Evolutionary conservation across 257 asterid genomes (phyloP).

Genomic region (Solanum tarijense): DNA sequence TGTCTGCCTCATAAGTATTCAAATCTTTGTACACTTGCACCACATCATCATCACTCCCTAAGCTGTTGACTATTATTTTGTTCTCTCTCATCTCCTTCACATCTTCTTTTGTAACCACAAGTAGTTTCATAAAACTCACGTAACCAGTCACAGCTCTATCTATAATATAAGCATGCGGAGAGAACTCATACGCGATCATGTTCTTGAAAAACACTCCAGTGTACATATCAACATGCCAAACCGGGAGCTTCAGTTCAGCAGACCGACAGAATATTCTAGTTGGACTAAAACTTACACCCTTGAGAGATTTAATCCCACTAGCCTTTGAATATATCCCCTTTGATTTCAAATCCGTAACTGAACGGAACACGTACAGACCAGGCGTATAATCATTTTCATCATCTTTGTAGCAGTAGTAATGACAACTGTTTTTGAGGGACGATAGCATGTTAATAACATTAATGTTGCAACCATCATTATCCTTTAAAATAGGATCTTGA

Average conservation of each 20-base stretch:
- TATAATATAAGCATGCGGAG: accelerated
- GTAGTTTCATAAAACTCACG: not conserved
- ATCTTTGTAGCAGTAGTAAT: too few species aligned
- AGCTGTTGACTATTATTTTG: not conserved
- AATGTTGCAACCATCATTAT: not conserved
- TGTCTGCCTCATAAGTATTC: not conserved
- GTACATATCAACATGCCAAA: not conserved
- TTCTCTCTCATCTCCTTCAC: conserved; percentile 1
- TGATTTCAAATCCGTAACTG: not conserved
- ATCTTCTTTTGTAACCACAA: not conserved
- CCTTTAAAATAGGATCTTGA: too few species aligned
- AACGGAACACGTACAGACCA: not conserved
- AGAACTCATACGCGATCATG: not conserved
- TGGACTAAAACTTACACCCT: not conserved
- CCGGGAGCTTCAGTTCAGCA: not conserved
- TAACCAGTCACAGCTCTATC: not conserved
- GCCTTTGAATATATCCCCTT: not conserved
- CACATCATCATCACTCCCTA: not conserved
- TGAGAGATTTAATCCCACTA: not conserved
- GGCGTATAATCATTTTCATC: not conserved
- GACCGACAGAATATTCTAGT: not conserved
- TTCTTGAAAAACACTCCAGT: not conserved
- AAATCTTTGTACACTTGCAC: not conserved
- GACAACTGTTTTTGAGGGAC: too few species aligned
- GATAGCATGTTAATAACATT: not conserved